Base-by-base conservation (phyloP, 495 filamentous ascomycete species). In the Aspergillus haitiensis region DNA sequence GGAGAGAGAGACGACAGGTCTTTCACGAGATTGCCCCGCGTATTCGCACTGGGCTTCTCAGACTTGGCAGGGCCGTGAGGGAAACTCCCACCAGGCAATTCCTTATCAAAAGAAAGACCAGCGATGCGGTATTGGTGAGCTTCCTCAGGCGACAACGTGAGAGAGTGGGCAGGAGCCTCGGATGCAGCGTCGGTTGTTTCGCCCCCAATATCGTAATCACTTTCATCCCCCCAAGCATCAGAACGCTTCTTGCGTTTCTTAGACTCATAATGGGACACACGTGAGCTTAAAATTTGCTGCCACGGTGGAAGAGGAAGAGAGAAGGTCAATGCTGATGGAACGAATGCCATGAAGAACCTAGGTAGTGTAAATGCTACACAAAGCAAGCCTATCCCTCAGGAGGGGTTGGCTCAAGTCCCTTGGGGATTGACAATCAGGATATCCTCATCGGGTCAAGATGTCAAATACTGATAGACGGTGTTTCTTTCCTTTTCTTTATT, bases 121-220 rank as follows among this genome's bases (percentile, higher is more conserved):
- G 78, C 81, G 13, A 74, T 60, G 50, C 74, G 73, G 55, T 81
- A 82, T 58, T 83, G 79, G 48, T 67, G 69, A 7, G 74, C 69
- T 59, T 81, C 78, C 21, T 77, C 75, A 1, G 78, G 78, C 2
- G 76, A 75, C 35, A 82, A 60, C 48, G 72, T 71, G 36, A 78
- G 61, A 8, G 69, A 67, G 8, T 59, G 36, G 5, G 60, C 64
- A 7, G 64, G 59, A 46, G 64, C 55, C 33, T 77, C 73, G 4
- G 74, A 76, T 37, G 66, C 66, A 52, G 70, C 67, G 58, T 77
- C 74, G 3, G 73, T 78, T 11, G 72, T 74, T 58, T 73, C 69
- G 37, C 63, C 65, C 0, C 62, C 64, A 31, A 51, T 59, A 27
- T 67, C 68, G 37, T 58, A 12, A 21, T 58, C 57, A 27, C 64